phyloP scores from a whole-genome alignment of 2,329 filamentous ascomycete genomes.

The Trichophyton benhamiae region DNA sequence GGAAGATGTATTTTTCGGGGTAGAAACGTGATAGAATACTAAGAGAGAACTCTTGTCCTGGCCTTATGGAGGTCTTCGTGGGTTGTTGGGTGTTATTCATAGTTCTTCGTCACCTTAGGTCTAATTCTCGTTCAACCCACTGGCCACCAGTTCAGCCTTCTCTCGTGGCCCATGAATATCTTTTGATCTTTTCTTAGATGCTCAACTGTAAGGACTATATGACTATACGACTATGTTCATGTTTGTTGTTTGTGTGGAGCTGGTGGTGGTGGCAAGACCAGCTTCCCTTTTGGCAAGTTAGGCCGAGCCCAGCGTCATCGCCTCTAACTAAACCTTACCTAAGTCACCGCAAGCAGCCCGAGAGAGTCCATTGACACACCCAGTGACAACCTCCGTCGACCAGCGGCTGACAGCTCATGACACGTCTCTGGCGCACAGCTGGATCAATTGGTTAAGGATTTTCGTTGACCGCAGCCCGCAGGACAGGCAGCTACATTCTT shows the following conservation, averaged over 20 bases:
- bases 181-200: no score
- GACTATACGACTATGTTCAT: neutral
- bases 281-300: neutral
- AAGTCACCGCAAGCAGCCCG: neutral
- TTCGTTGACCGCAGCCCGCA: neutral
- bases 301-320: neutral
- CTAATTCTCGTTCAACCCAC: no score
- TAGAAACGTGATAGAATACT: neutral
- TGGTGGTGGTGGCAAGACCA: neutral
- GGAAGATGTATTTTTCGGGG: neutral
- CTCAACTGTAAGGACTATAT: neutral
- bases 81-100: no score
- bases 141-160: no score
- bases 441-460: no score
- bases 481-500: neutral
- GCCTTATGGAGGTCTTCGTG: no score
- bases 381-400: neutral
- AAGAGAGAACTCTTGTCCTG: no score
- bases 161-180: no score
- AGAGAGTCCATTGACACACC: no score
- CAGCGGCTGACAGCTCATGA: no score
- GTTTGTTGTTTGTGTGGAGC: neutral
- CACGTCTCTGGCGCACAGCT: no score
- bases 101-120: no score
- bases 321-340: neutral